Evolutionary conservation across 140 eudicot genomes (phyloP), one percentile per base, ranked within the genome.

Genomic region (Bidens hawaiensis): DNA sequence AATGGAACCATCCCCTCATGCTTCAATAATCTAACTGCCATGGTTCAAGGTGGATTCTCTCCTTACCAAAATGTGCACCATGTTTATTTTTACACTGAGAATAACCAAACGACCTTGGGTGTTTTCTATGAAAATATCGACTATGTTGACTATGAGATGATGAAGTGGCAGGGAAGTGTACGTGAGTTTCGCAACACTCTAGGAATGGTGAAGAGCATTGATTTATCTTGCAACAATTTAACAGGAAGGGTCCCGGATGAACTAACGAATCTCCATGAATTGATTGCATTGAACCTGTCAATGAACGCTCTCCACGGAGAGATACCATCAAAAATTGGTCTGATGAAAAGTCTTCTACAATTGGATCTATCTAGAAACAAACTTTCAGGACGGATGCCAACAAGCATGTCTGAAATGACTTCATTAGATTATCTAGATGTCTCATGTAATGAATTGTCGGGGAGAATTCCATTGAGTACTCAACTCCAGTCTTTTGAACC

Each of bases 1-100:
- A 4, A 36, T 28, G 80, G 85, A 28, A 17, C 34, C 52, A 68
- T 78, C 28, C 82, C 89, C 18, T 21, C 50, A 17, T 60, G 62
- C 52, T 59, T 27, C 50, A 54, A 10, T 75, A 50, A 51, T 68
- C 66, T 45, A 26, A 51, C 43, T 33, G 17, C 43, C 41, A 61
- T 69, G 59, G 25, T 26, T 1, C 26, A 43, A 16, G 27, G 1
- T 24, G 40, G 54, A 41, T 42, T 42, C 40, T 8, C 18, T 24
- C 9, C 3, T 8, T 1, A 33, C 1, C 61, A 3, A 27, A 28
- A 6, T 27, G n/a, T 54, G 23, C 61, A 54, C 45, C 4, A 38
- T n/a, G n/a, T n/a, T n/a, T n/a, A n/a, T n/a, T n/a, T n/a, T n/a
- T n/a, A n/a, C n/a, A n/a, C n/a, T n/a, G n/a, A n/a, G n/a, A n/a